Conservation (phyloP, 2,329 filamentous ascomycete genomes). For the Ploettnerulaceae sp. region DNA sequence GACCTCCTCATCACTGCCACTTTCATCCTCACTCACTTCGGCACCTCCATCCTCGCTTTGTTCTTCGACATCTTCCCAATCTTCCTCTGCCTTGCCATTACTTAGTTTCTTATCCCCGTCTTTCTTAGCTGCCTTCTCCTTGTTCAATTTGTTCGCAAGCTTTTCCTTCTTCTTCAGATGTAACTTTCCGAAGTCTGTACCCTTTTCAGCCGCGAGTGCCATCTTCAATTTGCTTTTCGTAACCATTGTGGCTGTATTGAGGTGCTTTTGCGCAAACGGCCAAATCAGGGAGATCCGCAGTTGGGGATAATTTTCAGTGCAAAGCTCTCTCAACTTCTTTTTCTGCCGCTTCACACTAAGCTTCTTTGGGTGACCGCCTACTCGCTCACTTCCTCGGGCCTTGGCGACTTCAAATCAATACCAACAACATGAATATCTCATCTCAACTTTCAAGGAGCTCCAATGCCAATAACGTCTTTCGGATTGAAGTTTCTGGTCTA, state of each 20-base stretch:
- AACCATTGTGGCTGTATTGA: constrained; percentile 29
- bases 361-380: too few relatives aligned
- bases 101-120: constrained; percentile 32
- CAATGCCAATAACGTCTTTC: too few relatives aligned
- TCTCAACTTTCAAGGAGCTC: too few relatives aligned
- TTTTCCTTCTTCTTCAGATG: constrained; percentile 36
- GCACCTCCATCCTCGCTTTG: constrained; percentile 27
- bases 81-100: constrained; percentile 34
- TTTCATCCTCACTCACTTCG: constrained; percentile 32
- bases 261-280: constrained; percentile 4
- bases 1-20: constrained; percentile 36
- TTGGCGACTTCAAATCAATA: too few relatives aligned
- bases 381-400: too few relatives aligned
- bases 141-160: constrained; percentile 43
- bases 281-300: too few relatives aligned
- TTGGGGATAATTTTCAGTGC: too few relatives aligned
- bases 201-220: constrained; percentile 52
- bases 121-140: constrained; percentile 43
- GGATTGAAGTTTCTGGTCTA: too few relatives aligned
- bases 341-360: too few relatives aligned
- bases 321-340: too few relatives aligned
- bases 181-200: constrained; percentile 46
- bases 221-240: constrained; percentile 45
- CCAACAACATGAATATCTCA: too few relatives aligned
- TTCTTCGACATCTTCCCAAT: constrained; percentile 40